Evolutionary conservation across 768 basidiomycete genomes (phyloP).

Genomic region (Tremella yokohamensis): DNA sequence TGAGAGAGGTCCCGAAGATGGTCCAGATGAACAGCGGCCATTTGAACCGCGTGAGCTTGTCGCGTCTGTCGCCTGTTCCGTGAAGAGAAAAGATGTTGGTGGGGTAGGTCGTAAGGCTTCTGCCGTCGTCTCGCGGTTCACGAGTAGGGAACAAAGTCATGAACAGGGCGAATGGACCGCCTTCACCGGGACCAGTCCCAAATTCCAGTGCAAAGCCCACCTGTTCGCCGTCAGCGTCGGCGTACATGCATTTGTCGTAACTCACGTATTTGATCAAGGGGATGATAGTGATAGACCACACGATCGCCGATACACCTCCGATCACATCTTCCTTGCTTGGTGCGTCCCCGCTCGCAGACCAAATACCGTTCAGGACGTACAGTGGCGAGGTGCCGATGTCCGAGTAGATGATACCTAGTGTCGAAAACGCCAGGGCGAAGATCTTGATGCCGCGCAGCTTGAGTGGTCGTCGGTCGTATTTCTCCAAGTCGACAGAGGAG

Average conservation of each 20-base stretch:
- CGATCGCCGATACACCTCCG: slow-evolving; percentile 62
- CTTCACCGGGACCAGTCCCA: slow-evolving; percentile 63
- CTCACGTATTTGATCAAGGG: slow-evolving; percentile 63
- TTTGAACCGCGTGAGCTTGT: slow-evolving; percentile 33
- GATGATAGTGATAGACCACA: slow-evolving; percentile 64
- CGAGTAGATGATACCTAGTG: slow-evolving; percentile 53
- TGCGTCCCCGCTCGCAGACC: slow-evolving; percentile 55
- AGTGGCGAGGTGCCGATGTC: slow-evolving; percentile 61
- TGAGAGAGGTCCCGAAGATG: slow-evolving; percentile 64
- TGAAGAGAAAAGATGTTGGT: slow-evolving; percentile 5
- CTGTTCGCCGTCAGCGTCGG: slow-evolving; percentile 48
- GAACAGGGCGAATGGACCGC: slow-evolving; percentile 63
- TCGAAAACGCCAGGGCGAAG: slow-evolving; percentile 19
- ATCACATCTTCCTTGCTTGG: slow-evolving; percentile 63
- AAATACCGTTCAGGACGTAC: slow-evolving; percentile 66
- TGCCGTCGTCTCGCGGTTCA: slow-evolving; percentile 51
- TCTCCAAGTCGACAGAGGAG: slow-evolving; percentile 2
- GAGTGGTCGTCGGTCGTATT: slow-evolving; percentile 9
- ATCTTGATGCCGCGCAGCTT: slow-evolving; percentile 16
- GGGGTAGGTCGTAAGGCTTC: slow-evolving; percentile 58
- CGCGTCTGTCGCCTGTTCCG: slow-evolving; percentile 2
- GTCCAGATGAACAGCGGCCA: slow-evolving; percentile 62
- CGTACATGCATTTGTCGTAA: slow-evolving; percentile 19
- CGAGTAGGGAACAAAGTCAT: slow-evolving; percentile 17
- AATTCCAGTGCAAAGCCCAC: slow-evolving; percentile 55